Evolutionary conservation across 345 rosid species (phyloP).

Genomic region (Citropsis articulata): DNA sequence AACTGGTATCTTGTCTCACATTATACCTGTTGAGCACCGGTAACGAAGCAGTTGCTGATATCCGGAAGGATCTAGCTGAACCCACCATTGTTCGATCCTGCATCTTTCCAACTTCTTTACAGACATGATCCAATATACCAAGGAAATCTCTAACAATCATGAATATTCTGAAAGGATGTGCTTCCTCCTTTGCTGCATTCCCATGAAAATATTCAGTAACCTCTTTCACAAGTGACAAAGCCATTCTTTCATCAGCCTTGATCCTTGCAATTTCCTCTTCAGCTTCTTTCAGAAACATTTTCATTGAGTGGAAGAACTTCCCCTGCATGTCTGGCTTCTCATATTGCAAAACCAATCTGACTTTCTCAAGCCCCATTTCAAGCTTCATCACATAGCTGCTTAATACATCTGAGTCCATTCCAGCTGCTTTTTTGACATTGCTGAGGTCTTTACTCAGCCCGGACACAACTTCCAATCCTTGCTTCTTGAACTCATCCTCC

Average conservation of each 20-base stretch:
- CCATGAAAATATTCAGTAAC: conserved; percentile 96
- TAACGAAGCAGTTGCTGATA: conserved; percentile 68
- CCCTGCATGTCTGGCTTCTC: conserved; percentile 63
- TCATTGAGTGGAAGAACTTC: conserved; percentile 70
- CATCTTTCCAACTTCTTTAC: conserved; percentile 89
- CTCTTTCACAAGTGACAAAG: conserved; percentile 74
- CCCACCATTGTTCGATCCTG: conserved; percentile 79
- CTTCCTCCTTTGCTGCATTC: conserved; percentile 82
- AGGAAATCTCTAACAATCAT: conserved; percentile 92
- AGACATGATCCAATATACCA: conserved; percentile 73
- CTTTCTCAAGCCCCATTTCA: conserved; percentile 79
- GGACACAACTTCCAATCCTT: conserved; percentile 86
- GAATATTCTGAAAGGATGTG: conserved; percentile 86
- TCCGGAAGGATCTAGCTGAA: conserved; percentile 82
- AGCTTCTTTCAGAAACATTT: conserved; percentile 68
- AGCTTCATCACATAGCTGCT: conserved; percentile 85
- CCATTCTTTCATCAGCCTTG: conserved; percentile 73
- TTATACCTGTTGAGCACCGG: conserved; percentile 80
- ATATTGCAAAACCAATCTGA: conserved; percentile 58
- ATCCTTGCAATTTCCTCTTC: conserved; percentile 70
- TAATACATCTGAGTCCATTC: conserved; percentile 92
- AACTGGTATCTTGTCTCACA: conserved; percentile 60
- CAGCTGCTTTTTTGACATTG: conserved; percentile 90
- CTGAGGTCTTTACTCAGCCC: conserved; percentile 81
- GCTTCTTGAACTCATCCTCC: conserved; percentile 75